Conservation (phyloP, 805 yeast species). For the Helenozyma rhizophorensis region DNA sequence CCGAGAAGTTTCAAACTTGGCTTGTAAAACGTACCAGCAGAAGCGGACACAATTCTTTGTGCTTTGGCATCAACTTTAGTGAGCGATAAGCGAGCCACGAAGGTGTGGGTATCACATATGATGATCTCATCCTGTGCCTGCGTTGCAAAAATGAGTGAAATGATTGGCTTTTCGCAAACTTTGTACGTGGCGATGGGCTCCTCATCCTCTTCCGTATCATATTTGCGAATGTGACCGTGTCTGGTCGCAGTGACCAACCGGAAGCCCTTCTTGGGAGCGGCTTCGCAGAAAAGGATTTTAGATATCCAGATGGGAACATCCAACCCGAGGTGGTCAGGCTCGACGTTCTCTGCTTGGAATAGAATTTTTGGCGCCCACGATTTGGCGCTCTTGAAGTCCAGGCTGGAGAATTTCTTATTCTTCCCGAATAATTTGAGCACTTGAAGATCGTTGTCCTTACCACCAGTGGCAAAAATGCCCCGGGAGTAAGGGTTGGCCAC, state of each 20-base stretch:
- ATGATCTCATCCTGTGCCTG: conserved; percentile 39
- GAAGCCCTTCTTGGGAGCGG: conserved; percentile 34
- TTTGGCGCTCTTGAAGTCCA: conserved; percentile 13
- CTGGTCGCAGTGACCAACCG: conserved; percentile 63
- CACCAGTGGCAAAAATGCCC: conserved; percentile 74
- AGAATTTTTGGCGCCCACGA: conserved; percentile 24
- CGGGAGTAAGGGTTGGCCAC: conserved; percentile 42
- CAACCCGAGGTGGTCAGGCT: conserved; percentile 70
- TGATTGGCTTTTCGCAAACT: conserved; percentile 51
- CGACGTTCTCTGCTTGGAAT: conserved; percentile 80
- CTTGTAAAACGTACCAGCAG: conserved; percentile 43
- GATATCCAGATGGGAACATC: conserved; percentile 81
- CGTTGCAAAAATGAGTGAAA: conserved; percentile 36
- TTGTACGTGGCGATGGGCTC: conserved; percentile 61
- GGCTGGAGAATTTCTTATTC: conserved; percentile 11
- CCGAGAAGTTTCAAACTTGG: conserved; percentile 55
- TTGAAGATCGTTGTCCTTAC: conserved; percentile 72
- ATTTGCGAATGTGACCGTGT: conserved; percentile 71
- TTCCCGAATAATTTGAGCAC: conserved; percentile 36
- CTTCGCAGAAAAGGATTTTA: conserved; percentile 44
- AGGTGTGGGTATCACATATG: conserved; percentile 69
- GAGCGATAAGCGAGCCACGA: conserved; percentile 51
- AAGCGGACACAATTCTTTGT: conserved; percentile 33
- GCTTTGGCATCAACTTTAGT: conserved; percentile 32
- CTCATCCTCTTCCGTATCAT: conserved; percentile 63